phyloP scores from a whole-genome alignment of 1,139 yeast species.

The Geotrichum bryndzae region DNA sequence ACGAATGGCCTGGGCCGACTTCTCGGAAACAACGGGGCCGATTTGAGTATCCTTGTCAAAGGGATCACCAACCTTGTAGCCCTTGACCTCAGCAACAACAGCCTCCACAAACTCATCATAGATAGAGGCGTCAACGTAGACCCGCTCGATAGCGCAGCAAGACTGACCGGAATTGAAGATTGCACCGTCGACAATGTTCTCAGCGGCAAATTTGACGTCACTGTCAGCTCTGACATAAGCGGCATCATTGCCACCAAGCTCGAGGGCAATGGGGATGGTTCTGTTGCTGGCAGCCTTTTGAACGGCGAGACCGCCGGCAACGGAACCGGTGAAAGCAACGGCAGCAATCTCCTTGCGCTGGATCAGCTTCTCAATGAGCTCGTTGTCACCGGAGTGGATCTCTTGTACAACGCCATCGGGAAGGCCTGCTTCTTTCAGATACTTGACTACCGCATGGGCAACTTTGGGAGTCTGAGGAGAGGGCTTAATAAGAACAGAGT shows the following conservation, averaged over 20 bases:
- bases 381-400: conserved; percentile 51
- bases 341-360: conserved; percentile 51
- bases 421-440: conserved; percentile 65
- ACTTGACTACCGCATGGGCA: conserved; percentile 58
- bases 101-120: conserved; percentile 63
- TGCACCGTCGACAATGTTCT: conserved; percentile 81
- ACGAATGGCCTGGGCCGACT: conserved; percentile 66
- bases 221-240: conserved; percentile 71
- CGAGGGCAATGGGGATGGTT: conserved; percentile 75
- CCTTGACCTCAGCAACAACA: conserved; percentile 56
- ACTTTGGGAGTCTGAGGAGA: conserved; percentile 81
- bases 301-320: conserved; percentile 71
- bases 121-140: conserved; percentile 63
- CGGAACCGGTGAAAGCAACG: conserved; percentile 84
- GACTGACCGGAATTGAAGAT: conserved; percentile 85
- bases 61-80: conserved; percentile 58
- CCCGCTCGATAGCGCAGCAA: conserved; percentile 83
- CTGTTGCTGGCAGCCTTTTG: conserved; percentile 66
- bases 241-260: conserved; percentile 87
- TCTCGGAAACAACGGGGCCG: conserved; percentile 75
- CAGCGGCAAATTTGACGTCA: conserved; percentile 48
- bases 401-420: conserved; percentile 78
- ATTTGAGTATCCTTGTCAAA: conserved; percentile 60
- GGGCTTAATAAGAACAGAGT: conserved; percentile 72
- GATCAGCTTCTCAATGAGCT: conserved; percentile 58